These are phyloP conservation scores for Skeletonema menzelii DNA, from an alignment of 108 stramenopile genomes.

Conservation along the genomic window DNA sequence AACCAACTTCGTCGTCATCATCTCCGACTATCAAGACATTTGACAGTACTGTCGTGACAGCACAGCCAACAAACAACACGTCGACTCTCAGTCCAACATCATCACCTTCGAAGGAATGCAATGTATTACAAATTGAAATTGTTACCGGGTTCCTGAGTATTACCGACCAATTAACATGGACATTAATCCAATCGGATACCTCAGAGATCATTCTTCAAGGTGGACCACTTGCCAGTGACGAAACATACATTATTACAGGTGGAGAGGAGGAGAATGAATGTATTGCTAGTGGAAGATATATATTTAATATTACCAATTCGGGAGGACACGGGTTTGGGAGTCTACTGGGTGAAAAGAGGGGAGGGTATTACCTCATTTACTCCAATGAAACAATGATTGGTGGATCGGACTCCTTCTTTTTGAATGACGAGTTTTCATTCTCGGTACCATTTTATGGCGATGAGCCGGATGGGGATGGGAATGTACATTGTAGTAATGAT, in stretches of 20 bases:
- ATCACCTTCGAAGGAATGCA: not conserved
- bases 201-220: not conserved
- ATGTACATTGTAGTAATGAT: not conserved
- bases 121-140: not conserved
- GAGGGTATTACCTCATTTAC: slow-evolving; percentile 1
- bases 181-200: not conserved
- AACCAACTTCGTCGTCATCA: not conserved
- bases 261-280: not conserved
- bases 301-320: not conserved
- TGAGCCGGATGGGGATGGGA: not conserved
- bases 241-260: not conserved
- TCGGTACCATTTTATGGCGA: not conserved
- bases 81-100: not conserved
- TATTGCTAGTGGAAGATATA: not conserved
- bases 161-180: not conserved
- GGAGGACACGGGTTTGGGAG: not conserved
- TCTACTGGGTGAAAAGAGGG: not conserved
- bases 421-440: not conserved
- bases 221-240: not conserved
- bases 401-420: not conserved
- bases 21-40: not conserved
- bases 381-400: not conserved
- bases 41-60: not conserved
- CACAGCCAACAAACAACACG: not conserved
- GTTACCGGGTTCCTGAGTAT: not conserved